Conservation (phyloP, 2,329 filamentous ascomycete species). For the Xylariaceae sp. region DNA sequence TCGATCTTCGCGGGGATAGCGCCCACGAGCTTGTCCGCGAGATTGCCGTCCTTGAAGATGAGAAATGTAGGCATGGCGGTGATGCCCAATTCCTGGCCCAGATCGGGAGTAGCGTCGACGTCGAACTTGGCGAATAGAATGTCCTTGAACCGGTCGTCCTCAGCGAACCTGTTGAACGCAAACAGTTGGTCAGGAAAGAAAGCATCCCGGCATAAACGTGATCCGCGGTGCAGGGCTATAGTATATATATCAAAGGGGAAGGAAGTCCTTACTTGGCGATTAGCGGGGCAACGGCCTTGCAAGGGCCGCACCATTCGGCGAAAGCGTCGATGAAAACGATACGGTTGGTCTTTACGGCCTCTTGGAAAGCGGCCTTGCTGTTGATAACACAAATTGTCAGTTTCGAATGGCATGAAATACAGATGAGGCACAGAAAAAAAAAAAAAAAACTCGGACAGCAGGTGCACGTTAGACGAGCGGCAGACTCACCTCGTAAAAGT, state of each 20-base stretch:
- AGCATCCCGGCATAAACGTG: too few relatives aligned
- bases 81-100: constrained; percentile 72
- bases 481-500: constrained; percentile 34
- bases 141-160: constrained; percentile 49
- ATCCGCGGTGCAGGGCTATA: not conserved
- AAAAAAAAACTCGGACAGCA: not conserved
- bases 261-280: constrained; percentile 53
- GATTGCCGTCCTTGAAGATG: constrained; percentile 74
- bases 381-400: constrained; percentile 12
- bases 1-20: constrained; percentile 69
- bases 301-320: constrained; percentile 90
- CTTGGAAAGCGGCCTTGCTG: constrained; percentile 28
- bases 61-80: constrained; percentile 91
- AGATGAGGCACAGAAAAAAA: not conserved
- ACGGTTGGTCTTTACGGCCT: constrained; percentile 37
- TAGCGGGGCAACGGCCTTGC: constrained; percentile 80
- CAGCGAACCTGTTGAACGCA: constrained; percentile 47
- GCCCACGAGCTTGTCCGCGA: constrained; percentile 68
- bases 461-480: not conserved
- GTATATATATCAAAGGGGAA: not conserved
- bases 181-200: constrained; percentile 4
- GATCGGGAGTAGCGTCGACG: constrained; percentile 72
- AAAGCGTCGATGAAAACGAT: constrained; percentile 80
- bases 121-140: constrained; percentile 84
- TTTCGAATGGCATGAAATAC: not conserved